Conservation (phyloP, 345 rosid species). For the Ceriops tagal region DNA sequence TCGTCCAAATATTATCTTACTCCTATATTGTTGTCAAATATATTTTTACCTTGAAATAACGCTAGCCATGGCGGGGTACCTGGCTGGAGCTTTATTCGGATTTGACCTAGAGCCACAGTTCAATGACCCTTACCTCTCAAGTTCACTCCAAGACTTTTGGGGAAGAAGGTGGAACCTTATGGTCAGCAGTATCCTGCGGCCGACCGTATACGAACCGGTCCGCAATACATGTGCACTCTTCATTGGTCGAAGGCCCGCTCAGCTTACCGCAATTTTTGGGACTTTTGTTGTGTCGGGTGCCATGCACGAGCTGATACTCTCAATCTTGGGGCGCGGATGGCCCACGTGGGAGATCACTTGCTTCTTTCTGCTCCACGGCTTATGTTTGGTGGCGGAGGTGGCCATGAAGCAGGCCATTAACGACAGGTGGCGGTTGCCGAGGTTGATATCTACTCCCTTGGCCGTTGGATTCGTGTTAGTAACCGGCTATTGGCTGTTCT, state of each 20-base stretch:
- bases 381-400: constrained; percentile 25
- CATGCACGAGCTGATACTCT: constrained; percentile 36
- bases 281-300: constrained; percentile 29
- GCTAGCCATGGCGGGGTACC: constrained; percentile 13
- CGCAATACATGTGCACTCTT: background rate
- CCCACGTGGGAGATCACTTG: constrained; percentile 29
- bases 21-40: constrained; percentile 14
- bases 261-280: constrained; percentile 23
- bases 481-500: constrained; percentile 26
- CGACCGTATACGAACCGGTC: constrained; percentile 30
- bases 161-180: constrained; percentile 34
- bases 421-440: constrained; percentile 16
- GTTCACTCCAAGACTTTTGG: constrained; percentile 36
- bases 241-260: constrained; percentile 22
- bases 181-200: constrained; percentile 33
- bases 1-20: constrained; percentile 10
- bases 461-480: constrained; percentile 13
- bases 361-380: constrained; percentile 30
- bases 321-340: constrained; percentile 23
- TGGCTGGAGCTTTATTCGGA: constrained; percentile 13
- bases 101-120: constrained; percentile 33
- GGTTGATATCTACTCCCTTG: constrained; percentile 10
- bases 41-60: constrained; percentile 22
- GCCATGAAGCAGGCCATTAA: constrained; percentile 9
- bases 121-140: constrained; percentile 32